Conservation (phyloP, 2,329 filamentous ascomycete species). For the Botryotinia globosa region DNA sequence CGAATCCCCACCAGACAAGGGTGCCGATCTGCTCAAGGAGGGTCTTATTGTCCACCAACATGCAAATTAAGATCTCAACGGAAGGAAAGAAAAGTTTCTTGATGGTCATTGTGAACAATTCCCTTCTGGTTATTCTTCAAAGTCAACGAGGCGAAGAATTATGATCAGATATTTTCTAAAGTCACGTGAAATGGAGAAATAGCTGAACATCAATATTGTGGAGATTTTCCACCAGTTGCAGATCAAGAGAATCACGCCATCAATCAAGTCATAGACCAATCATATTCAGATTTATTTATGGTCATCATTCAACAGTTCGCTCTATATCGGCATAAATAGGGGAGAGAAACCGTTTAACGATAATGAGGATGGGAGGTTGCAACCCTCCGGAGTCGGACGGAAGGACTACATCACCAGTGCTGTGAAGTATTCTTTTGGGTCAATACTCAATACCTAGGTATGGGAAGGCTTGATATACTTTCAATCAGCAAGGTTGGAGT, state of each 20-base stretch:
- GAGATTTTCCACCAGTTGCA: slow-evolving; percentile 1
- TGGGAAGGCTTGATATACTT: background rate
- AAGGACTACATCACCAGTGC: background rate
- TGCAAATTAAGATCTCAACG: background rate
- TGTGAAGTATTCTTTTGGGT: background rate
- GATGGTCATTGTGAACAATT: background rate
- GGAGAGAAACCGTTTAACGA: background rate
- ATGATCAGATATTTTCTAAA: background rate
- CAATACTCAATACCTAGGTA: background rate
- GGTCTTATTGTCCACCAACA: background rate
- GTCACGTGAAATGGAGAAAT: background rate
- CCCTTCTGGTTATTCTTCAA: background rate
- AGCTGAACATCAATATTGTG: background rate
- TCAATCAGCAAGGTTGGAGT: background rate
- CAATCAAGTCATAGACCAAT: background rate
- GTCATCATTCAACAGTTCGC: background rate
- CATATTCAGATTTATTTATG: background rate
- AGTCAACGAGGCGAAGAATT: background rate
- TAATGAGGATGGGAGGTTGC: background rate
- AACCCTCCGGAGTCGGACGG: background rate
- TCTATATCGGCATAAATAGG: background rate
- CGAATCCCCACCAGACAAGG: background rate
- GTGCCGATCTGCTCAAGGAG: background rate
- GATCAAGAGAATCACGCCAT: background rate
- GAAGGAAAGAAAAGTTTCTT: background rate